Conservation (phyloP, 2,329 filamentous ascomycete genomes). For the Sarocladium kiliense region DNA sequence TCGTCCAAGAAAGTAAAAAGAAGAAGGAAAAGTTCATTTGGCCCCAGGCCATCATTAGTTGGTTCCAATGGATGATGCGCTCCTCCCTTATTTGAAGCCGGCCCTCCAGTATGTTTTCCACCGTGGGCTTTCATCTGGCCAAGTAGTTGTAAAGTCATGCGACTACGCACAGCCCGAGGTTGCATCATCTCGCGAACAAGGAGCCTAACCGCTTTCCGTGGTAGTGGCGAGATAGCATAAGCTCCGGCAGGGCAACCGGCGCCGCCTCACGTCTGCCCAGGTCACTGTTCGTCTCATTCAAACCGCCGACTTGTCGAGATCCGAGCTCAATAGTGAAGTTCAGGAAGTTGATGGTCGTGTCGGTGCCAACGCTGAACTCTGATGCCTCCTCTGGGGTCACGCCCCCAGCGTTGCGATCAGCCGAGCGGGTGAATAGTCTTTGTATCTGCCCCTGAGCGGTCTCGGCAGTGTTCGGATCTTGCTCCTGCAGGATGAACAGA, state of each 20-base stretch:
- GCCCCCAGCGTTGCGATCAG: conserved; percentile 21
- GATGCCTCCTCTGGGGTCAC: conserved; percentile 33
- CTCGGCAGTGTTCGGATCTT: conserved; percentile 44
- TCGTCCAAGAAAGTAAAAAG: not conserved
- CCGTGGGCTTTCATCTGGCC: not conserved
- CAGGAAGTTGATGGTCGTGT: conserved; percentile 46
- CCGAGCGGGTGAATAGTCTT: conserved; percentile 42
- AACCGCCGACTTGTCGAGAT: conserved; percentile 22
- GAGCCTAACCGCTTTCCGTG: not conserved
- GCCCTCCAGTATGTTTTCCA: not conserved
- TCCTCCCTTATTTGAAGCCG: not conserved
- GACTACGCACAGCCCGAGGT: not conserved
- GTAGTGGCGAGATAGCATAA: not conserved
- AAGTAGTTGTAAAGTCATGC: not conserved
- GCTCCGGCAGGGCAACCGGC: not conserved
- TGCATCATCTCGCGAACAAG: not conserved
- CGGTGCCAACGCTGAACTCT: conserved; percentile 36
- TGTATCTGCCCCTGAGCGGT: conserved; percentile 50
- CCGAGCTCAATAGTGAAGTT: conserved; percentile 37
- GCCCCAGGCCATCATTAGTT: conserved; percentile 8
- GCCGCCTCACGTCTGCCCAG: not conserved
- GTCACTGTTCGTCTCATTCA: conserved; percentile 7
- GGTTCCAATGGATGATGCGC: not conserved
- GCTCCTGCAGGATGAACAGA: conserved; percentile 55
- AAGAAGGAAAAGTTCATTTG: not conserved